Base-by-base conservation (phyloP, 495 filamentous ascomycete genomes). In the Aspergillus conjunctus region DNA sequence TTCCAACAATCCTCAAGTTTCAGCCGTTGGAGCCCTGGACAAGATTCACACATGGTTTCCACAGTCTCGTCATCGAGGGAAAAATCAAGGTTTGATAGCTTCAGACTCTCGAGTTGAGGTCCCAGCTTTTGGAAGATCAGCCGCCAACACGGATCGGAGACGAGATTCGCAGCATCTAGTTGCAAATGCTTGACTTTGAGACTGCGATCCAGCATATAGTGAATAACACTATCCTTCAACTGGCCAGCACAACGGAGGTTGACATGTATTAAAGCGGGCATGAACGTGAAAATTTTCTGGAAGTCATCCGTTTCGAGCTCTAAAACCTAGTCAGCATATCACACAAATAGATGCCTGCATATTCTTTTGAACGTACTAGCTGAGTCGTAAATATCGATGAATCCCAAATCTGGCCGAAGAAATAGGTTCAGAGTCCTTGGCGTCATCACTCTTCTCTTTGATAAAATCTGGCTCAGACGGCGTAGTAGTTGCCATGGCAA, bases 181-280 rank as follows among this genome's bases (percentile, higher is more conserved):
- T 91, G 73, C 77, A 86, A 58, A 67, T 83, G 60, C 77, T 74
- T 81, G 46, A 96, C 79, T 10, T 82, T 65, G 41, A 87, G 76
- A 43, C 88, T 73, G 21, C 89, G 86, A 55, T 87, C 86, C 5
- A 90, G 76, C 66, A 96, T 84, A 71, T 91, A 95, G 18, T 93
- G 81, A 68, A 96, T 79, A 26, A 91, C 87, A 12, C 77, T 70
- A 66, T 96, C 89, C 70, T 94, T 95, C 81, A 96, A 87, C 64
- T 94, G 91, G 34, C 91, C 87, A n/a, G 85, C 90, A 67, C 93
- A 91, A 41, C 85, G 83, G 46, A 94, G 77, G 57, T 89, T 87
- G 34, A 97, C 74, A 49, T 81, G 80, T 54, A 83, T 83, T 34
- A 95, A 75, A 14, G 73, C 79, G 5, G 91, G 86, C 54, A 88